A percentile compares a stretch with the other conserved stretches of the same genome.
phyloP scores from a whole-genome alignment of 306 rosid species.

The Pterocarpus santalinus region DNA sequence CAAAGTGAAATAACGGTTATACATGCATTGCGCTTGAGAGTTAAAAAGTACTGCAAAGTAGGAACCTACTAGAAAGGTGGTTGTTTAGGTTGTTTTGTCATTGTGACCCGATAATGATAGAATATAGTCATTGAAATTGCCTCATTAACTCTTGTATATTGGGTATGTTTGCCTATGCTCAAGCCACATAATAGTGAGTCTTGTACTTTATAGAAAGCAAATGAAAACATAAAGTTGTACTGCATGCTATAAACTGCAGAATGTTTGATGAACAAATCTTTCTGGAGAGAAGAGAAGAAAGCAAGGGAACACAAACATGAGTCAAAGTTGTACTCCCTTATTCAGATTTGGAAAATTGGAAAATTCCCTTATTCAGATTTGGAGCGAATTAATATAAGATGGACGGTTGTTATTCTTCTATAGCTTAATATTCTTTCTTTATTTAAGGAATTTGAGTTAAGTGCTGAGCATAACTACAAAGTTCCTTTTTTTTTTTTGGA shows the following conservation, averaged over 20 bases:
- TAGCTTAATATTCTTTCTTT: slow-evolving; percentile 23
- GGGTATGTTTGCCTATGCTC: neutral
- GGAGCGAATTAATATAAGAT: neutral
- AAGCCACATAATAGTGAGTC: neutral
- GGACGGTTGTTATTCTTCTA: slow-evolving; percentile 32
- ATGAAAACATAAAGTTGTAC: neutral
- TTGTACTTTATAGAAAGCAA: neutral
- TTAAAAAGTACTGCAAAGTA: neutral
- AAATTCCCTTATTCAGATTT: slow-evolving; percentile 25
- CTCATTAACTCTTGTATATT: neutral
- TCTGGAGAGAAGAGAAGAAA: neutral
- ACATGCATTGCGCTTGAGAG: neutral
- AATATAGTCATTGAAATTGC: neutral
- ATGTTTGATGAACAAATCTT: slow-evolving; percentile 9
- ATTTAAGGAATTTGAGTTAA: slow-evolving; percentile 23
- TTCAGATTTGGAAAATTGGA: slow-evolving; percentile 5
- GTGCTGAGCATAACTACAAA: slow-evolving; percentile 12
- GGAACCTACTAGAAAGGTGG: neutral
- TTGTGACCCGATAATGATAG: neutral
- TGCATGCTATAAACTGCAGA: neutral
- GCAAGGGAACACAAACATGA: neutral
- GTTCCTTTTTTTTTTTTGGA: neutral
- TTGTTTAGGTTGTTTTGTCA: neutral
- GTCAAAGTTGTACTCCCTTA: neutral
- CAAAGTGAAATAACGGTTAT: neutral